A percentile compares a stretch with the other conserved stretches of the same genome.
Conservation (phyloP, 805 yeast genomes). For the Saccharomycopsis sp. region DNA sequence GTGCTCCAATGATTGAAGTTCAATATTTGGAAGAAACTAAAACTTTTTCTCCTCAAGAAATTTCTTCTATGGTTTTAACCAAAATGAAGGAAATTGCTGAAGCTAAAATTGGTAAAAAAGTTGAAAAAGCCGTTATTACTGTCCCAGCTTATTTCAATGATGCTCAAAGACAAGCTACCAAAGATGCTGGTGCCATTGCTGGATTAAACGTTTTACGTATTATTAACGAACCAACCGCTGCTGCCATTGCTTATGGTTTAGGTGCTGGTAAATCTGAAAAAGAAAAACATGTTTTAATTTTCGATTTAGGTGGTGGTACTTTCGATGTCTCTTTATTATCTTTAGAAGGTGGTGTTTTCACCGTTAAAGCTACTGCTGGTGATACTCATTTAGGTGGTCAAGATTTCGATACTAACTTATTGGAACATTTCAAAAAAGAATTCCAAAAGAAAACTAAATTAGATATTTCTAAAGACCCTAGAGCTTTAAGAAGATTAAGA, state of each 20-base stretch:
- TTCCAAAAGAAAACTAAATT: slow-evolving; percentile 92
- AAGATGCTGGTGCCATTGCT: slow-evolving; percentile 74
- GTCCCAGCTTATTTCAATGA: slow-evolving; percentile 78
- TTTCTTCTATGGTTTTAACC: slow-evolving; percentile 67
- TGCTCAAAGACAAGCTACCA: slow-evolving; percentile 74
- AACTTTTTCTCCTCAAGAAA: slow-evolving; percentile 65
- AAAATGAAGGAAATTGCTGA: slow-evolving; percentile 79
- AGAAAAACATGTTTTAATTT: slow-evolving; percentile 84
- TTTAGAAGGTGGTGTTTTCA: slow-evolving; percentile 93
- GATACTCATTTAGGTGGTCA: slow-evolving; percentile 99
- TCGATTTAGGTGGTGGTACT: slow-evolving; percentile 98
- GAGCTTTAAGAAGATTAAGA: slow-evolving; percentile 97
- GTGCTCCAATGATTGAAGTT: slow-evolving; percentile 61
- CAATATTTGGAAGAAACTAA: slow-evolving; percentile 60
- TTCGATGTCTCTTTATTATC: slow-evolving; percentile 91
- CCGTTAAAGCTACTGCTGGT: slow-evolving; percentile 98
- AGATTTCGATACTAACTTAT: slow-evolving; percentile 95
- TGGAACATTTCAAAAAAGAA: slow-evolving; percentile 85
- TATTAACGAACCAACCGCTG: slow-evolving; percentile 85
- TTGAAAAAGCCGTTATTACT: slow-evolving; percentile 67
- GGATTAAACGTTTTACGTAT: slow-evolving; percentile 71
- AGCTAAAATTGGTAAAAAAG: slow-evolving; percentile 61
- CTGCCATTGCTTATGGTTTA: slow-evolving; percentile 98
- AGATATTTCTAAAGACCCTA: slow-evolving; percentile 82
- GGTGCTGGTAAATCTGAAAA: slow-evolving; percentile 77